Evolutionary conservation across 306 rosid species (phyloP).

Genomic region (Casuarina cunninghamiana): DNA sequence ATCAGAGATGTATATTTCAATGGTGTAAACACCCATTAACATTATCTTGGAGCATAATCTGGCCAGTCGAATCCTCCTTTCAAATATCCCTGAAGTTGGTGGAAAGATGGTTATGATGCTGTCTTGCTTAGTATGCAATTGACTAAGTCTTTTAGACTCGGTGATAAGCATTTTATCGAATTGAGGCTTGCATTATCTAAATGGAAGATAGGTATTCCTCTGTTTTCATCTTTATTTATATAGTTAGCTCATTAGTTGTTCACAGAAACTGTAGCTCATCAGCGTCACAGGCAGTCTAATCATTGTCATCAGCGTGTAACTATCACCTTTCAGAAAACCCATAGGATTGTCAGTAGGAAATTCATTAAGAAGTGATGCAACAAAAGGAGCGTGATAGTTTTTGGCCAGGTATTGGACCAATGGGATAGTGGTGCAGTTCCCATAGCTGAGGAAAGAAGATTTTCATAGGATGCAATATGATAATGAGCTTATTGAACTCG

Average conservation of each 20-base stretch:
- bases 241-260: background rate
- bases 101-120: background rate
- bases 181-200: background rate
- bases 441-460: background rate
- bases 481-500: background rate
- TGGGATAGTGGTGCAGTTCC: background rate
- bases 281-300: background rate
- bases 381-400: background rate
- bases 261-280: background rate
- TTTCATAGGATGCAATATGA: background rate
- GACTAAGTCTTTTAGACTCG: background rate
- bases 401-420: background rate
- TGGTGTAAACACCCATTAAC: too few relatives aligned
- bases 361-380: background rate
- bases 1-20: too few relatives aligned
- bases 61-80: too few relatives aligned
- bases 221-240: background rate
- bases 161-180: background rate
- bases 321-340: background rate
- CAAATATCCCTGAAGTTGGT: background rate
- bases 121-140: constrained; percentile 3
- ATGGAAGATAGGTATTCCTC: background rate
- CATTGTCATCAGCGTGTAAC: background rate
- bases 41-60: too few relatives aligned
- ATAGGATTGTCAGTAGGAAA: background rate